Evolutionary conservation across 148 eudicot genomes (phyloP), one percentile per base, ranked within the genome.

Genomic region (Rheum nobile): DNA sequence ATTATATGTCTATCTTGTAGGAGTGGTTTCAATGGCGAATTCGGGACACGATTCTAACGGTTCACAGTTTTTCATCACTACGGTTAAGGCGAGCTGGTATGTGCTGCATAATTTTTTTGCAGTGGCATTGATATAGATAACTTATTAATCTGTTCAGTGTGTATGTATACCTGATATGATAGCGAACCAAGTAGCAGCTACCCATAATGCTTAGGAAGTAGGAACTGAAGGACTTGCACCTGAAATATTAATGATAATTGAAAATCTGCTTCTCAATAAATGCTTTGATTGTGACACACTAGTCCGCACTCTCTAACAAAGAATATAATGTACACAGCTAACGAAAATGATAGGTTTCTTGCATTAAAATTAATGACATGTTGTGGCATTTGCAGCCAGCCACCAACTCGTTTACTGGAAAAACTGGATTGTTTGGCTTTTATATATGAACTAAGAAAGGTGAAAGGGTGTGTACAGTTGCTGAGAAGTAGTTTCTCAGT

Each of bases 21-120:
- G 98, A 79, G 82, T 86, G 73, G 88, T 95, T 47, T 85, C 98
- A 63, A 95, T 95, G 98, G 98, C 82, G 47, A 95, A 95, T 81
- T 84, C 88, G 31, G 98, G 98, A 76, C 98, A 91, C 3, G 84
- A 95, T 79, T 91, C 98, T 71, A 95, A 95, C 72, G 96, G 90
- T 57, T 95, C 97, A 52, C 98, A 95, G 77, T 95, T 95, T 81
- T 95, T 91, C 78, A 95, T 95, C 77, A 89, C 97, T 69, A 91
- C 97, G 32, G 97, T 91, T 34, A 95, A 90, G 86, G 86, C 97
- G 73, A 82, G 88, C 82, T 95, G 97, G 98, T 91, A 85, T 81
- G 94, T 81, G 72, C 47, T 76, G 47, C 50, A 71, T 61, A 67
- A 1, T 50, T 48, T n/a, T 21, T 22, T 42, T 44, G 26, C 67